Percentiles rank a stretch among this genome's conserved stretches.
Evolutionary conservation across 1,139 yeast species (phyloP).

Genomic region (Candida sojae): DNA sequence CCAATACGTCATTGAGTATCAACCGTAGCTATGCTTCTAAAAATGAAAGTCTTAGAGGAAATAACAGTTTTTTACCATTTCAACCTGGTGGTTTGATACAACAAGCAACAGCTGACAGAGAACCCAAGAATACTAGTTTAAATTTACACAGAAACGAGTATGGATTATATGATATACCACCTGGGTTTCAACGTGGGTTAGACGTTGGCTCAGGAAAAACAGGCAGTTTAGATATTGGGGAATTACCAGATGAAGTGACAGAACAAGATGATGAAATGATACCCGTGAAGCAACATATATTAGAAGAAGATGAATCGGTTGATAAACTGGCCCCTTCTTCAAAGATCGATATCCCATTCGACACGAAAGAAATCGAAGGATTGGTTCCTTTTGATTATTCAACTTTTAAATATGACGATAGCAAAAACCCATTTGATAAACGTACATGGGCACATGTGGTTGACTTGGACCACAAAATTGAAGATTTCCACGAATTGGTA

Average conservation of each 20-base stretch:
- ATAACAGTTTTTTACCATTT: conserved; percentile 80
- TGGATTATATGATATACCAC: conserved; percentile 83
- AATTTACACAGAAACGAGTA: conserved; percentile 64
- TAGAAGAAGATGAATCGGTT: not conserved
- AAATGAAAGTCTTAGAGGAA: conserved; percentile 65
- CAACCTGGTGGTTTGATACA: conserved; percentile 85
- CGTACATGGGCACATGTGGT: conserved; percentile 95
- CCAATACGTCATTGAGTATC: conserved; percentile 72
- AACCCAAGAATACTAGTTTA: conserved; percentile 33
- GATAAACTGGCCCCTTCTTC: conserved; percentile 1
- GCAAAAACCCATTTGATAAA: conserved; percentile 29
- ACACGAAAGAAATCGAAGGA: conserved; percentile 62
- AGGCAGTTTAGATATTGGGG: conserved; percentile 14
- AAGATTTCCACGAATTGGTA: conserved; percentile 81
- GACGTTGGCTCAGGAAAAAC: conserved; percentile 17
- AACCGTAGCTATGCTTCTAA: conserved; percentile 68
- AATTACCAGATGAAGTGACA: conserved; percentile 20
- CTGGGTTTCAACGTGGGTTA: conserved; percentile 79
- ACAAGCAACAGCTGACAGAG: conserved; percentile 23
- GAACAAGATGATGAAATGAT: conserved; percentile 22
- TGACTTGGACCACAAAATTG: conserved; percentile 78
- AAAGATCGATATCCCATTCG: conserved; percentile 25
- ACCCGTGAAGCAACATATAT: conserved; percentile 5
- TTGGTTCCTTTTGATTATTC: conserved; percentile 67
- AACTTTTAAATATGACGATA: conserved; percentile 28